Base-by-base conservation (phyloP, 2,329 filamentous ascomycete genomes). In the Penicillium concentricum region DNA sequence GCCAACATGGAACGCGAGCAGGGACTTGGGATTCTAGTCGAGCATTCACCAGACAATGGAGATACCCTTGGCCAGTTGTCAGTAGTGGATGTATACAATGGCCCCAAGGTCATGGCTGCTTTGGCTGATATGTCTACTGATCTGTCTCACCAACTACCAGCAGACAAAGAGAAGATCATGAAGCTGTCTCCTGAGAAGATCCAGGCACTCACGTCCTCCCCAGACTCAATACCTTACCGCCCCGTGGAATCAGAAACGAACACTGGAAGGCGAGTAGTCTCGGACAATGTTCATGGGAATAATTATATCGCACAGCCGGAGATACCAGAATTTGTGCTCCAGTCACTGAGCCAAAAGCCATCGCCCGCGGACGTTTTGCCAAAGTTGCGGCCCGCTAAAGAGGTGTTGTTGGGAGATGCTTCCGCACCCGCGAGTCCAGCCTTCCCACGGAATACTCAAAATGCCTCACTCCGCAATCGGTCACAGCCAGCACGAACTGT, bases 171-270 rank as follows among this genome's bases (percentile, higher is more conserved):
- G 5, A 77, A 73, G 59, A 68, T 80, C 3, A 68, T 82, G 56
- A 85, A 82, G 63, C 71, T 85, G 30, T 84, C 82, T 3, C 78
- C 79, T 2, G 77, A 76, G 39, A 78, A 84, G 67, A 80, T 85
- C 3, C 77, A 82, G 41, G 81, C 83, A 43, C 76, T 85, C 41
- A 82, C 81, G 6, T 70, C 77, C 16, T 82, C 82, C 13, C 80
- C 82, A 9, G 75, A 81, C 16, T 84, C 81, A 41, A 74, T 84
- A n/a, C 80, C 82, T 3, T 67, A 82, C 37, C 78, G 79, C 28
- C 68, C 76, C 15, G 74, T 75, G 9, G 61, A 59, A 15, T 46
- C 60, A 24, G 66, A 70, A 15, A 34, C 44, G 16, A 67, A 66
- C 10, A 50, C 57, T 12, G 61, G 61, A 28, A 64, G 61, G 54